A percentile compares a stretch with the other conserved stretches of the same genome.
Evolutionary conservation across 2,329 filamentous ascomycete genomes (phyloP).

Genomic region (Diaporthe aspalathi): DNA sequence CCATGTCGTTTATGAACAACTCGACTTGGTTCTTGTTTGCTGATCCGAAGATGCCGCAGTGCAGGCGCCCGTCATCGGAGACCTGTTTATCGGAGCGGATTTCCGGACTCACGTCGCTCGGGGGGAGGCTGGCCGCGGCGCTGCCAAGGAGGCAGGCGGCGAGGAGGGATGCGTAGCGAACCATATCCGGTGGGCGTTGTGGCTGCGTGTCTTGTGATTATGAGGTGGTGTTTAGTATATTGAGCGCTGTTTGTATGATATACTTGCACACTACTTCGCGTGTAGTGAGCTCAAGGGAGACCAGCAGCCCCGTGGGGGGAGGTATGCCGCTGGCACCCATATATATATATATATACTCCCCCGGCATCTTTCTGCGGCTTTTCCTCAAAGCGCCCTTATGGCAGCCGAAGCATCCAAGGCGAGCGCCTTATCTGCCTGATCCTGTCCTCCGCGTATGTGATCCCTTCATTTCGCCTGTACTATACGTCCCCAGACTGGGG

Average conservation of each 20-base stretch:
- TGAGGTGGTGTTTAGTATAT: not conserved
- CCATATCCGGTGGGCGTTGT: not conserved
- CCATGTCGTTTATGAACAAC: constrained; percentile 19
- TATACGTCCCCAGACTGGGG: not conserved
- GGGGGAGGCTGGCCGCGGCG: not conserved
- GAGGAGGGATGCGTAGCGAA: not conserved
- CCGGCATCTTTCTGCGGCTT: not conserved
- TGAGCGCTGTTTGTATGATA: not conserved
- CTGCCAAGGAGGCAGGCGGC: constrained; percentile 1
- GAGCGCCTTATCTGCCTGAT: not conserved
- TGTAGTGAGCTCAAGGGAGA: not conserved
- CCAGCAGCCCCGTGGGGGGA: not conserved
- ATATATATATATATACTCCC: constrained; percentile 2
- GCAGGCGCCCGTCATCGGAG: constrained; percentile 33
- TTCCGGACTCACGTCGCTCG: not conserved
- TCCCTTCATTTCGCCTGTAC: not conserved
- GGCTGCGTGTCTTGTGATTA: not conserved
- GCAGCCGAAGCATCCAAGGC: not conserved
- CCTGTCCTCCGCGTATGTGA: not conserved
- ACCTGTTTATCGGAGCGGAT: not conserved
- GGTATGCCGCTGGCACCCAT: not conserved
- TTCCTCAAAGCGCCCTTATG: constrained; percentile 1
- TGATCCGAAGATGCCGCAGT: constrained; percentile 32
- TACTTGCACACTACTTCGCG: not conserved
- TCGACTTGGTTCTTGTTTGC: constrained; percentile 1